These are phyloP conservation scores for Botrytis hyacinthi DNA, from an alignment of 2,329 filamentous ascomycete genomes.

Conservation along the genomic window DNA sequence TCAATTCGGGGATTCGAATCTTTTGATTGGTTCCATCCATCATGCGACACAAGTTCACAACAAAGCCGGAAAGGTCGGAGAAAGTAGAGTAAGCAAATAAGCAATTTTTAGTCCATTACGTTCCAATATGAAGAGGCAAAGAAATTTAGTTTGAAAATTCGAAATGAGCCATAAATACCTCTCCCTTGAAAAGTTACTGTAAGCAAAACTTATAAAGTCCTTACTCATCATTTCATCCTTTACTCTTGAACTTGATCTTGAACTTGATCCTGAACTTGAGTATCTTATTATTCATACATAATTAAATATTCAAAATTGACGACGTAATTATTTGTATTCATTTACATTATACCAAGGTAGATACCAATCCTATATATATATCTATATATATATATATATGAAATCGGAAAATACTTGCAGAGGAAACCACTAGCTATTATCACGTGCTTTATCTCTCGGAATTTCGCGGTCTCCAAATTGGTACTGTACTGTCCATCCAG, in stretches of 20 bases:
- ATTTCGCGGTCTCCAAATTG: background rate
- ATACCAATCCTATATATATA: background rate
- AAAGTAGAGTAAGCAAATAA: slow-evolving; percentile 3
- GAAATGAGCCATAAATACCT: background rate
- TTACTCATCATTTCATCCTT: slow-evolving; percentile 9
- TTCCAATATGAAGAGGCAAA: slow-evolving; percentile 6
- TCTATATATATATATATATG: too few relatives aligned
- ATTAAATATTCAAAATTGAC: background rate
- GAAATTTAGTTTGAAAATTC: background rate
- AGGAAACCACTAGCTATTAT: background rate
- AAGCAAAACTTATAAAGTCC: background rate
- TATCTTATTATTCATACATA: background rate
- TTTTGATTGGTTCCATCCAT: background rate
- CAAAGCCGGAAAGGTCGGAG: slow-evolving; percentile 17
- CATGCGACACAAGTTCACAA: background rate
- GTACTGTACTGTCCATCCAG: background rate
- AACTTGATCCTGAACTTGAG: background rate
- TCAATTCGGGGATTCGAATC: background rate
- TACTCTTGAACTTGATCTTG: background rate
- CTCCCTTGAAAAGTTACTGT: background rate
- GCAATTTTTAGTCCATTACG: background rate
- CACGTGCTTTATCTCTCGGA: slow-evolving; percentile 1
- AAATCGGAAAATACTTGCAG: background rate
- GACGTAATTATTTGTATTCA: background rate
- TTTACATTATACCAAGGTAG: background rate